phyloP scores from a whole-genome alignment of 2,329 filamentous ascomycete genomes.

The Fusarium kyushuense region DNA sequence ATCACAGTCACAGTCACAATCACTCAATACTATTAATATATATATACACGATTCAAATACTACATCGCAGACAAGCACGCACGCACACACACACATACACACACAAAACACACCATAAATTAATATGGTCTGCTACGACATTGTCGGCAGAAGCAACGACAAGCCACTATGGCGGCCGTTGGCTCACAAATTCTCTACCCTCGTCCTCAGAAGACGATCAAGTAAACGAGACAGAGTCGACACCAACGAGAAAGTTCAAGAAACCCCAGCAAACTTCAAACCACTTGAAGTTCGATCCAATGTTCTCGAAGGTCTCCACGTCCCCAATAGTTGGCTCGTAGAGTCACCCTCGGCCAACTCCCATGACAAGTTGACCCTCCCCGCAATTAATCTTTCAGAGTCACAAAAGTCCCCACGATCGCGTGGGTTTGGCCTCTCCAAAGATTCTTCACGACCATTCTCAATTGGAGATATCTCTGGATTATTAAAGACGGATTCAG shows the following conservation, averaged over 20 bases:
- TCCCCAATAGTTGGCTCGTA: slow-evolving; percentile 28
- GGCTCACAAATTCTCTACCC: slow-evolving; percentile 22
- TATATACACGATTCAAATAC: neutral
- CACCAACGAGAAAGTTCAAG: neutral
- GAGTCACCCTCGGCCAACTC: neutral
- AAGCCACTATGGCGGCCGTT: slow-evolving; percentile 28
- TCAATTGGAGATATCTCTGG: slow-evolving; percentile 5
- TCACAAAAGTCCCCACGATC: neutral
- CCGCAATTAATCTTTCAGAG: slow-evolving; percentile 6
- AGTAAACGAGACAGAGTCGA: slow-evolving; percentile 22
- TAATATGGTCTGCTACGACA: slow-evolving; percentile 17
- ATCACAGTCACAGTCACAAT: neutral
- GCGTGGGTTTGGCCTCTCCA: neutral
- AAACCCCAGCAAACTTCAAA: slow-evolving; percentile 1
- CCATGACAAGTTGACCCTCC: slow-evolving; percentile 8
- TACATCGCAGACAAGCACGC: neutral
- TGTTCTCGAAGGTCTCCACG: slow-evolving; percentile 14
- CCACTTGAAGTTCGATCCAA: slow-evolving; percentile 25
- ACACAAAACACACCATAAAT: neutral
- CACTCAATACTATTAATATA: slow-evolving; percentile 2
- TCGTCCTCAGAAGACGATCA: slow-evolving; percentile 11
- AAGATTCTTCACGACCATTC: slow-evolving; percentile 1
- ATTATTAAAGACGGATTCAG: slow-evolving; percentile 7
- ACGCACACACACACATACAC: neutral
- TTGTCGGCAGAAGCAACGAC: slow-evolving; percentile 22